Percentiles rank a stretch among this genome's conserved stretches.
Conservation (phyloP, 2,329 filamentous ascomycete species). For the Acrocalymma vagum region DNA sequence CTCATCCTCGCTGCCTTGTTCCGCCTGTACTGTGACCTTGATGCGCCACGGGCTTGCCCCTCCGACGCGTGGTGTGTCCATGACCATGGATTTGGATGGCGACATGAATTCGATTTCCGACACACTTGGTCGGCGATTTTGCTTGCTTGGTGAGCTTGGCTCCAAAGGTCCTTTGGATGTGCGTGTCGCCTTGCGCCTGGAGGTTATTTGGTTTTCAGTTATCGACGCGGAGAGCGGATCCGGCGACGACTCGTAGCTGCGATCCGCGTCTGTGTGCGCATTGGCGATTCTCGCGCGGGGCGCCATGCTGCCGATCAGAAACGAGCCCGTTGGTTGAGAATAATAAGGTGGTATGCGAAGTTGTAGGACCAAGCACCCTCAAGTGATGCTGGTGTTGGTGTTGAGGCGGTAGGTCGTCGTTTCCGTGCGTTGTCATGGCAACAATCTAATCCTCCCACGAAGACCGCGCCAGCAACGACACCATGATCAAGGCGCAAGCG, state of each 20-base stretch:
- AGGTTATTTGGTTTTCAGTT: slow-evolving; percentile 28
- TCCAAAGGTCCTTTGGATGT: slow-evolving; percentile 31
- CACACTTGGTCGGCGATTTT: slow-evolving; percentile 23
- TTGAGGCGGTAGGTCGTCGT: slow-evolving; percentile 1
- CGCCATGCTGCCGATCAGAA: slow-evolving; percentile 30
- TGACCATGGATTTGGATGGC: slow-evolving; percentile 55
- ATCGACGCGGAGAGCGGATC: slow-evolving; percentile 45
- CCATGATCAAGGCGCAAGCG: slow-evolving; percentile 13
- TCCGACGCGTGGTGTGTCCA: slow-evolving; percentile 50
- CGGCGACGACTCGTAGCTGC: slow-evolving; percentile 45
- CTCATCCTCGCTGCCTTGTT: slow-evolving; percentile 48
- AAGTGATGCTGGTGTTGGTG: slow-evolving; percentile 6
- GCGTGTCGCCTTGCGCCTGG: slow-evolving; percentile 29
- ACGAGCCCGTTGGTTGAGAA: slow-evolving; percentile 17
- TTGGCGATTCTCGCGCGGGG: slow-evolving; percentile 25
- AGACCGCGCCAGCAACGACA: slow-evolving; percentile 15
- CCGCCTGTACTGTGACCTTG: slow-evolving; percentile 60
- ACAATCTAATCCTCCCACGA: slow-evolving; percentile 37
- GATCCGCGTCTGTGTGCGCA: slow-evolving; percentile 25
- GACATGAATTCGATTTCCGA: slow-evolving; percentile 36
- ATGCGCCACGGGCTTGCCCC: slow-evolving; percentile 58
- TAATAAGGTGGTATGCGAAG: slow-evolving; percentile 11
- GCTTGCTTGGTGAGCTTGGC: slow-evolving; percentile 41
- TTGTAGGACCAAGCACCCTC: slow-evolving; percentile 17
- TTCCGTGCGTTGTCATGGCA: slow-evolving; percentile 32